A percentile compares a stretch with the other conserved stretches of the same genome.
phyloP scores from a whole-genome alignment of 768 basidiomycete species.

The Lyophyllum shimeji region DNA sequence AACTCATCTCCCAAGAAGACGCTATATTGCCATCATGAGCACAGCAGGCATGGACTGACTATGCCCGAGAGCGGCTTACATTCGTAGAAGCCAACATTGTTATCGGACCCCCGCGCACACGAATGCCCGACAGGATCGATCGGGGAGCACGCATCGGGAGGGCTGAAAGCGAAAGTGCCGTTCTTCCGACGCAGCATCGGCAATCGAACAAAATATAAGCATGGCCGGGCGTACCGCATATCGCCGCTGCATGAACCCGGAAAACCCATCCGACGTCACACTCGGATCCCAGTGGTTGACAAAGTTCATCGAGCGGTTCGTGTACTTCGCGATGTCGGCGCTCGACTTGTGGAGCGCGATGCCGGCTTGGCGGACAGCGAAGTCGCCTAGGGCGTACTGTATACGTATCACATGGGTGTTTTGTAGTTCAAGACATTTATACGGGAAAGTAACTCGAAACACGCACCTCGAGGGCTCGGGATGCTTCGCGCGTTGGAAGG shows the following conservation, averaged over 20 bases:
- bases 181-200: conserved; percentile 30
- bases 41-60: too few relatives aligned
- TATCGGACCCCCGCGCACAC: conserved; percentile 48
- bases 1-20: conserved; percentile 55
- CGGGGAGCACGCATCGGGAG: conserved; percentile 50
- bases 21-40: conserved; percentile 24
- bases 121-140: conserved; percentile 46
- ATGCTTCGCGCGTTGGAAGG: conserved; percentile 49
- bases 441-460: too few relatives aligned
- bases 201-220: neutral
- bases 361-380: conserved; percentile 52
- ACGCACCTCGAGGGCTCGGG: conserved; percentile 43
- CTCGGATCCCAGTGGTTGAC: conserved; percentile 49
- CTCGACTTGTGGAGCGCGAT: conserved; percentile 36
- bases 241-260: conserved; percentile 45
- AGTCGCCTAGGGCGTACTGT: conserved; percentile 47
- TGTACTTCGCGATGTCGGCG: conserved; percentile 40
- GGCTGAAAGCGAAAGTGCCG: conserved; percentile 49
- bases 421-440: too few relatives aligned
- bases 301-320: conserved; percentile 52
- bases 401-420: too few relatives aligned
- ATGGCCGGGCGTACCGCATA: conserved; percentile 33
- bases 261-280: conserved; percentile 45
- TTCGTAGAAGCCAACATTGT: conserved; percentile 53
- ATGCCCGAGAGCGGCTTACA: conserved; percentile 29